A percentile compares a stretch with the other conserved stretches of the same genome.
phyloP scores from a whole-genome alignment of 106 monocot genomes.

The Apostasia ramifera region DNA sequence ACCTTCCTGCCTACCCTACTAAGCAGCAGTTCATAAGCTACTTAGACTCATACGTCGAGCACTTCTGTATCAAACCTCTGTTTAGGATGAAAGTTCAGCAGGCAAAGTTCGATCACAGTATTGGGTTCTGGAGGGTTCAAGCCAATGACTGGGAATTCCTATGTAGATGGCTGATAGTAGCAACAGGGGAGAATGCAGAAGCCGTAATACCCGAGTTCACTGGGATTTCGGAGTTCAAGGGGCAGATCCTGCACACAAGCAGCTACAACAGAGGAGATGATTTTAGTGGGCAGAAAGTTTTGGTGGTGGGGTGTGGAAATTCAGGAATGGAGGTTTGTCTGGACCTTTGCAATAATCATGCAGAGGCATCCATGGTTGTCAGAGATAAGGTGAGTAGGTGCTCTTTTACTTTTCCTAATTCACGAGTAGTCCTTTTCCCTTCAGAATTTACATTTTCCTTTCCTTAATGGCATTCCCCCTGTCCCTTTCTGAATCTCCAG shows the following conservation, averaged over 20 bases:
- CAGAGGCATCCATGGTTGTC: conserved; percentile 51
- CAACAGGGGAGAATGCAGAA: conserved; percentile 69
- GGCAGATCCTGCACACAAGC: conserved; percentile 45
- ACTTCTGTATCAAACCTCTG: conserved; percentile 43
- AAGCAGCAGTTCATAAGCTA: conserved; percentile 70
- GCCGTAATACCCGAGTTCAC: conserved; percentile 35
- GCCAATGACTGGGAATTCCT: conserved; percentile 33
- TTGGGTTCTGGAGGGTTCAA: conserved; percentile 39
- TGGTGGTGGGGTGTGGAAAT: conserved; percentile 82
- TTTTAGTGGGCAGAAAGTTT: conserved; percentile 50
- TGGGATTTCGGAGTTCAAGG: conserved; percentile 31
- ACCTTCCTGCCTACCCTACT: conserved; percentile 65
- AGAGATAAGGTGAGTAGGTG: conserved; percentile 45
- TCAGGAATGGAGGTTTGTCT: conserved; percentile 83
- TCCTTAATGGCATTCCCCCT: neutral
- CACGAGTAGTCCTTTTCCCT: neutral
- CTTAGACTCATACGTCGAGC: conserved; percentile 43
- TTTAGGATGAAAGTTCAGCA: conserved; percentile 36
- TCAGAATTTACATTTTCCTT: neutral
- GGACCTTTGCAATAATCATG: conserved; percentile 64
- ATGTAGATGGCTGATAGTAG: conserved; percentile 56
- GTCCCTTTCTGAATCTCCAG: neutral
- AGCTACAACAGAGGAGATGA: conserved; percentile 49
- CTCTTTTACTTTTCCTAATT: conserved; percentile 3
- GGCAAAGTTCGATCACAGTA: conserved; percentile 43